Evolutionary conservation across 2,329 filamentous ascomycete genomes (phyloP).

Genomic region (Trichoderma semiorbis): DNA sequence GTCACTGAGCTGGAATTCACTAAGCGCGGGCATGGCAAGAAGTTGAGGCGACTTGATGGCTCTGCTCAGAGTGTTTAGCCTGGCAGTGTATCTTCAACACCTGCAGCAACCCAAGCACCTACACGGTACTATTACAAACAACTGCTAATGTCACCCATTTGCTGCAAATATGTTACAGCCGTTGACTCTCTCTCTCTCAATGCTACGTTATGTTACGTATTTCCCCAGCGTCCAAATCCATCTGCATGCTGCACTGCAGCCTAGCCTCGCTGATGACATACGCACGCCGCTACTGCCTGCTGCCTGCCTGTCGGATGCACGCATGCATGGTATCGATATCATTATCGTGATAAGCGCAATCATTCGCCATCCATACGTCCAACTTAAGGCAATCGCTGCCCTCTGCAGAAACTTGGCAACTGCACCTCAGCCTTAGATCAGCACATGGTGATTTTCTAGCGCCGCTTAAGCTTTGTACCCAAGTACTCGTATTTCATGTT

Average conservation of each 20-base stretch:
- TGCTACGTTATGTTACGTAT: background rate
- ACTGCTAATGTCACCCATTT: background rate
- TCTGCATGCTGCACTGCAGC: background rate
- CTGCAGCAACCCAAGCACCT: background rate
- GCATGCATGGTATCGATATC: background rate
- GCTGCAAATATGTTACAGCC: background rate
- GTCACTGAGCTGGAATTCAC: background rate
- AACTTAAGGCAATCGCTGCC: background rate
- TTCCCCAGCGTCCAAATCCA: background rate
- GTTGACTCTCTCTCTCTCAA: background rate
- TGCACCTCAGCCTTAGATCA: background rate
- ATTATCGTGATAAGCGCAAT: background rate
- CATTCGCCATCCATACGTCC: background rate
- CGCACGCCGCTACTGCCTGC: background rate
- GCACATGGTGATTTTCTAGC: background rate
- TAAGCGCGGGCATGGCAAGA: background rate
- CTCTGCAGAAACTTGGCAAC: background rate
- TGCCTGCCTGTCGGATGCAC: background rate
- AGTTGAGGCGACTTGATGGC: background rate
- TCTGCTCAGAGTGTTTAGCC: background rate
- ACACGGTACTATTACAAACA: background rate
- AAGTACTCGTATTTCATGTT: background rate
- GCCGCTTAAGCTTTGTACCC: background rate
- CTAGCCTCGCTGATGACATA: conserved; percentile 1
- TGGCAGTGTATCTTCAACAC: background rate